Conservation (phyloP, 2,329 filamentous ascomycete genomes). For the Colletotrichum higginsianum region DNA sequence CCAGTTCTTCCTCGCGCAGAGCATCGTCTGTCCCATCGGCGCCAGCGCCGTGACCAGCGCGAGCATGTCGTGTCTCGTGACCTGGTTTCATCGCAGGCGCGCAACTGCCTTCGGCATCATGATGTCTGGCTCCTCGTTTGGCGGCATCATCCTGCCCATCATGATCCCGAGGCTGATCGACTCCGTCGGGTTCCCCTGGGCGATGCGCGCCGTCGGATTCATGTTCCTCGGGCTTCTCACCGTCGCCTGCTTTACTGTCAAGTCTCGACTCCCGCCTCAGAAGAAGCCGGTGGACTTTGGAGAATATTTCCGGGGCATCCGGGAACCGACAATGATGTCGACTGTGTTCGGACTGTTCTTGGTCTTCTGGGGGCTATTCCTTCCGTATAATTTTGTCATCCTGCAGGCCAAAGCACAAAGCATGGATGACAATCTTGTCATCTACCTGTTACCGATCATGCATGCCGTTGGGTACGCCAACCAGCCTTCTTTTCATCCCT, state of each 20-base stretch:
- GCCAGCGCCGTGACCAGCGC: conserved; percentile 60
- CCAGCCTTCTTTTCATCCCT: background rate
- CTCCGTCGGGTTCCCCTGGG: conserved; percentile 61
- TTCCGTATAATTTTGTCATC: conserved; percentile 69
- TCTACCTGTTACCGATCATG: conserved; percentile 70
- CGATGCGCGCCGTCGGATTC: conserved; percentile 64
- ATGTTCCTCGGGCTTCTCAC: conserved; percentile 58
- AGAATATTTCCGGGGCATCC: conserved; percentile 64
- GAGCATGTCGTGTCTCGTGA: conserved; percentile 59
- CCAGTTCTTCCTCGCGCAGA: conserved; percentile 61
- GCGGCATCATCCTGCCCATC: conserved; percentile 72
- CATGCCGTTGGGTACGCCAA: conserved; percentile 62
- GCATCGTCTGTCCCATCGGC: conserved; percentile 58
- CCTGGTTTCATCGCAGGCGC: conserved; percentile 68
- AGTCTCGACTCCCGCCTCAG: conserved; percentile 61
- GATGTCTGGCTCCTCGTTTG: conserved; percentile 67
- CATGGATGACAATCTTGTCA: conserved; percentile 56
- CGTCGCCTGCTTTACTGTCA: conserved; percentile 55
- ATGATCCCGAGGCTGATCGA: conserved; percentile 70
- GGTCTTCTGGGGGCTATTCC: conserved; percentile 68
- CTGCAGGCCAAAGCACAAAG: conserved; percentile 62
- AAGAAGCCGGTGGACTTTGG: conserved; percentile 59
- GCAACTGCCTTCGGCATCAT: conserved; percentile 68
- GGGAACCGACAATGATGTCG: conserved; percentile 61
- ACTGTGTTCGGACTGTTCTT: conserved; percentile 64